Evolutionary conservation across 768 basidiomycete species (phyloP).

Genomic region (Gyrodon lividus): DNA sequence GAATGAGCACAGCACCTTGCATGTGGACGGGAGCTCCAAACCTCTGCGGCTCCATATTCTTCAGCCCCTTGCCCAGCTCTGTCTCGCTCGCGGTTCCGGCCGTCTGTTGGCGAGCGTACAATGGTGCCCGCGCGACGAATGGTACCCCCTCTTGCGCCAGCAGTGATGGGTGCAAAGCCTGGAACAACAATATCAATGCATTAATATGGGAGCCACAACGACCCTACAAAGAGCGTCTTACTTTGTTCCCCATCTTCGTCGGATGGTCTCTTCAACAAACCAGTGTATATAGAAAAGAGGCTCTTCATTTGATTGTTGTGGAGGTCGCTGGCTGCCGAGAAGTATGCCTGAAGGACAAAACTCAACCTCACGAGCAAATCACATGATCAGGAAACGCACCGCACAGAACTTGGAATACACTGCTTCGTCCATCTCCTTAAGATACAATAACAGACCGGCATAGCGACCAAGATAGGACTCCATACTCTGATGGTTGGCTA

Average conservation of each 20-base stretch:
- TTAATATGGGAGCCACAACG: neutral
- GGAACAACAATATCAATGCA: neutral
- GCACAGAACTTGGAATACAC: slow-evolving; percentile 88
- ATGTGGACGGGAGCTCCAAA: slow-evolving; percentile 28
- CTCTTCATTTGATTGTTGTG: slow-evolving; percentile 81
- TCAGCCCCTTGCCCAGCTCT: slow-evolving; percentile 56
- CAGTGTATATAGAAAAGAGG: slow-evolving; percentile 57
- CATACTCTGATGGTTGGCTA: slow-evolving; percentile 67
- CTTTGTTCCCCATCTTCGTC: slow-evolving; percentile 79
- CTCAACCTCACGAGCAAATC: slow-evolving; percentile 2
- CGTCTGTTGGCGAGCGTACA: slow-evolving; percentile 74
- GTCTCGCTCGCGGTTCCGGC: slow-evolving; percentile 42
- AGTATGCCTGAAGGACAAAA: slow-evolving; percentile 70
- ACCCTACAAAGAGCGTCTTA: slow-evolving; percentile 26
- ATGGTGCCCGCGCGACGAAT: slow-evolving; percentile 84
- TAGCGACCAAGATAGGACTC: slow-evolving; percentile 87
- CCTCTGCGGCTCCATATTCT: slow-evolving; percentile 71
- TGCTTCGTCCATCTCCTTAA: slow-evolving; percentile 94
- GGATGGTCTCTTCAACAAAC: slow-evolving; percentile 58
- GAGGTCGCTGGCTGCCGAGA: slow-evolving; percentile 79
- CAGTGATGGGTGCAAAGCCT: slow-evolving; percentile 45
- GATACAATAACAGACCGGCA: slow-evolving; percentile 84
- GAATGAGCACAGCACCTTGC: neutral
- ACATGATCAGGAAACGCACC: slow-evolving; percentile 45
- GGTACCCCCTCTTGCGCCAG: slow-evolving; percentile 45